Evolutionary conservation across 208 protist genomes (phyloP).

Genomic region (Lotmaria passim): DNA sequence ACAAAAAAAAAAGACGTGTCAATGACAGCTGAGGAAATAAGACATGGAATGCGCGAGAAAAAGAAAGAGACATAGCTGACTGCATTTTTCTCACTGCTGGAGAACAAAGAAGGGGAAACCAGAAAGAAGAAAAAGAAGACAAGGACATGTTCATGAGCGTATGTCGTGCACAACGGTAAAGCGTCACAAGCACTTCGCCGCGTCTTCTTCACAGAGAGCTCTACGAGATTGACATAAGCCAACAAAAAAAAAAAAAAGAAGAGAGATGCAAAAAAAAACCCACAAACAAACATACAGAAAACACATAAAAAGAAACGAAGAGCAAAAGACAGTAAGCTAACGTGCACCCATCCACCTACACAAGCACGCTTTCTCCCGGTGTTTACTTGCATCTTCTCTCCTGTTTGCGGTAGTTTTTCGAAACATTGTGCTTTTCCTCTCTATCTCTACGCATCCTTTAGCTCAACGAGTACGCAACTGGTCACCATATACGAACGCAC

Average conservation of each 20-base stretch:
- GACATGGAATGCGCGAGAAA: no score
- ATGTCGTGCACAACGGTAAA: background rate
- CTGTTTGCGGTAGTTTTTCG: no score
- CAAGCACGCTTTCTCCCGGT: no score
- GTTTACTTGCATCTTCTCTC: no score
- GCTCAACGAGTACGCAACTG: background rate
- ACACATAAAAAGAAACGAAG: conserved; percentile 11
- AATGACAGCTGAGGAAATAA: background rate
- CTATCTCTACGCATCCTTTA: background rate
- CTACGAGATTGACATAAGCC: no score
- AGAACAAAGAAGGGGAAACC: no score
- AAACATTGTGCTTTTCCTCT: no score
- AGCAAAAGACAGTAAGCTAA: background rate
- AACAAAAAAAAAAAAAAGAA: conserved; percentile 10
- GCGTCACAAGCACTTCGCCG: background rate
- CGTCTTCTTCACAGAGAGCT: conserved; percentile 1
- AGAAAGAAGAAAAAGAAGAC: conserved; percentile 12
- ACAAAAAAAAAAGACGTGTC: background rate
- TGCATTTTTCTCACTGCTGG: no score
- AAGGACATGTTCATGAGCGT: background rate
- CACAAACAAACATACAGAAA: no score
- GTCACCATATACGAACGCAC: background rate
- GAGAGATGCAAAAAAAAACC: conserved; percentile 2
- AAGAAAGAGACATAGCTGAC: no score
- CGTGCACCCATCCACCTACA: no score